Evolutionary conservation across 2,329 filamentous ascomycete genomes (phyloP).

Genomic region (Phaeosphaeria sp.): DNA sequence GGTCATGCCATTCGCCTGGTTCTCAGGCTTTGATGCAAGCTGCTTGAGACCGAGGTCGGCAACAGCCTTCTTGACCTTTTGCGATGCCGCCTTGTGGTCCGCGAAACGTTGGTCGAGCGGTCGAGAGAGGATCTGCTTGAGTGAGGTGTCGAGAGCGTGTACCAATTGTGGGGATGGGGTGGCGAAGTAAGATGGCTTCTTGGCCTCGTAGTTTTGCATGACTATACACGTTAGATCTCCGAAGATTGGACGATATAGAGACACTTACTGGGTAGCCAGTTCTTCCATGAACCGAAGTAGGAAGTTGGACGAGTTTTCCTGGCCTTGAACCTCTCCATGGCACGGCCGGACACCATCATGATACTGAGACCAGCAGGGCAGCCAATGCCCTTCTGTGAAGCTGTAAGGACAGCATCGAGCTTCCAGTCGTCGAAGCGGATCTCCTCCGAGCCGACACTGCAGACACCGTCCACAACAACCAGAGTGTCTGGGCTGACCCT

Average conservation of each 20-base stretch:
- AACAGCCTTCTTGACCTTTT: slow-evolving; percentile 86
- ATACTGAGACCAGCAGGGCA: slow-evolving; percentile 94
- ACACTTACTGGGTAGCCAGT: slow-evolving; percentile 83
- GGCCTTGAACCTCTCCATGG: slow-evolving; percentile 79
- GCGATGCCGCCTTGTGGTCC: slow-evolving; percentile 77
- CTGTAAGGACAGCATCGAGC: slow-evolving; percentile 90
- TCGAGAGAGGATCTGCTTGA: slow-evolving; percentile 82
- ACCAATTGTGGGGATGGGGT: slow-evolving; percentile 94
- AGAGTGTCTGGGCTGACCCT: slow-evolving; percentile 89
- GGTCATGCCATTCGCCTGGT: slow-evolving; percentile 97
- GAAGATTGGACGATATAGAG: not conserved
- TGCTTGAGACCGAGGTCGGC: slow-evolving; percentile 84
- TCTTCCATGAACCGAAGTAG: slow-evolving; percentile 97
- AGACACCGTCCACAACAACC: slow-evolving; percentile 93
- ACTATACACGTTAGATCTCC: slow-evolving; percentile 59
- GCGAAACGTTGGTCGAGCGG: slow-evolving; percentile 85
- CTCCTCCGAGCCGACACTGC: slow-evolving; percentile 95
- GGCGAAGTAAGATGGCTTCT: slow-evolving; percentile 97
- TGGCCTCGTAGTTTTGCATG: slow-evolving; percentile 98
- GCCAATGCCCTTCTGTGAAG: slow-evolving; percentile 95
- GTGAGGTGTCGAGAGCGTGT: slow-evolving; percentile 87
- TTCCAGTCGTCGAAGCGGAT: slow-evolving; percentile 96
- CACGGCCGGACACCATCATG: slow-evolving; percentile 88
- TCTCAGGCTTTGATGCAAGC: slow-evolving; percentile 81
- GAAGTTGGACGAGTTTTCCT: slow-evolving; percentile 82